phyloP scores from a whole-genome alignment of 176 grass and related monocot species.

The Leersia perrieri region DNA sequence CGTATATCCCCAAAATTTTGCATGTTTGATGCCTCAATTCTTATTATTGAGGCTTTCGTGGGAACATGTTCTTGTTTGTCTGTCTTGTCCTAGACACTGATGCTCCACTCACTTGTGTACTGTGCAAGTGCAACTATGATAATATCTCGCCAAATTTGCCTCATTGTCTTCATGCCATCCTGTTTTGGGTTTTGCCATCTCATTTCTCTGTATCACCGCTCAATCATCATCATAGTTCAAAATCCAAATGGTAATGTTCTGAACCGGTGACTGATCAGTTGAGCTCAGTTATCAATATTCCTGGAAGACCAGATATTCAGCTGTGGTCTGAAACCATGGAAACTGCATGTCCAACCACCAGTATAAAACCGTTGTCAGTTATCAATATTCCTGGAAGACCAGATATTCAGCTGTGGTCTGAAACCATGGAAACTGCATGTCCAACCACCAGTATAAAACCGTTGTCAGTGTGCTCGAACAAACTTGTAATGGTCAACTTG shows the following conservation, averaged over 20 bases:
- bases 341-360: not conserved
- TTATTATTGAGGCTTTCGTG: not conserved
- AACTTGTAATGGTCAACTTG: not conserved
- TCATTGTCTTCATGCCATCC: not conserved
- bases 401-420: not conserved
- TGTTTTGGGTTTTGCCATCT: not conserved
- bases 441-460: not conserved
- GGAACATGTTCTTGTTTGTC: not conserved
- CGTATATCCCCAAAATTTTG: slow-evolving; percentile 21
- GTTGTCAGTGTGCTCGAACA: not conserved
- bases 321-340: not conserved
- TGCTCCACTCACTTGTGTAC: not conserved
- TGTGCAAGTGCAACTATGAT: slow-evolving; percentile 27
- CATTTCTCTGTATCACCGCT: not conserved
- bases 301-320: not conserved
- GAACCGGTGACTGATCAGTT: too few relatives aligned
- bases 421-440: not conserved
- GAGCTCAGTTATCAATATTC: too few relatives aligned
- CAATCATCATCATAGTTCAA: too few relatives aligned
- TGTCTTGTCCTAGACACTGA: not conserved
- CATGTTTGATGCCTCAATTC: not conserved
- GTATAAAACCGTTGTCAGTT: not conserved
- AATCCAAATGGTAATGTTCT: too few relatives aligned
- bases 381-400: too few relatives aligned
- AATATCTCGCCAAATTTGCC: not conserved